Evolutionary conservation across 495 filamentous ascomycete species (phyloP).

Genomic region (Neurospora discreta): DNA sequence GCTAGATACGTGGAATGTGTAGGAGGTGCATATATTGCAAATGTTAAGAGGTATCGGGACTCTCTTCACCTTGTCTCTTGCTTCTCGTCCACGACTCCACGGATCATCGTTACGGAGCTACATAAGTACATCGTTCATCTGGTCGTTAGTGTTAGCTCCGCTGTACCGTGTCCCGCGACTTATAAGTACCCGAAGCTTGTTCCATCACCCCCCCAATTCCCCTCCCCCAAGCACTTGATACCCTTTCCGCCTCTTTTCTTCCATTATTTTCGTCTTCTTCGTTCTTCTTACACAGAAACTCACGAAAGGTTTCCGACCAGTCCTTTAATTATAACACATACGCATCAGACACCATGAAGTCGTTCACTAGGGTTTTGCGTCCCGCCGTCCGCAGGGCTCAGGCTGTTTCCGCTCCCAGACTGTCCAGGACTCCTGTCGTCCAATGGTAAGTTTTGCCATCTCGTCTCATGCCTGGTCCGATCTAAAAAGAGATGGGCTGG

Average conservation of each 20-base stretch:
- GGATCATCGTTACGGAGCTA: neutral
- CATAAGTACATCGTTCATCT: neutral
- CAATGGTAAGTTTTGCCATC: conserved; percentile 16
- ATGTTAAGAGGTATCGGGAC: neutral
- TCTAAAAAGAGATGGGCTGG: neutral
- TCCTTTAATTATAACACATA: neutral
- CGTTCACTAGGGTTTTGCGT: conserved; percentile 54
- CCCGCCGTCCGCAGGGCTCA: conserved; percentile 49
- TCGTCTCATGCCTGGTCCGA: neutral
- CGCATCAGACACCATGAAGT: conserved; percentile 44
- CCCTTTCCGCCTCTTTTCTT: neutral
- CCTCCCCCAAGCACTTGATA: neutral
- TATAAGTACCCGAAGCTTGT: neutral
- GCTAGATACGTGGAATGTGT: neutral
- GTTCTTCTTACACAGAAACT: neutral
- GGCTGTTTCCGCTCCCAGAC: conserved; percentile 26
- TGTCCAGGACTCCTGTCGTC: conserved; percentile 10
- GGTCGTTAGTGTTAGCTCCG: neutral
- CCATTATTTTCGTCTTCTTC: conserved; percentile 1
- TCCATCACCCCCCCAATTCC: neutral
- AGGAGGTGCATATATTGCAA: neutral
- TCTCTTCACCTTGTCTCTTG: neutral
- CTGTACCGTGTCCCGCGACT: neutral
- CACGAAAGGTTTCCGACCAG: neutral
- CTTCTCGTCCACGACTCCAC: neutral